Base-by-base conservation (phyloP, 2,329 filamentous ascomycete species). In the Trichoderma sp. region DNA sequence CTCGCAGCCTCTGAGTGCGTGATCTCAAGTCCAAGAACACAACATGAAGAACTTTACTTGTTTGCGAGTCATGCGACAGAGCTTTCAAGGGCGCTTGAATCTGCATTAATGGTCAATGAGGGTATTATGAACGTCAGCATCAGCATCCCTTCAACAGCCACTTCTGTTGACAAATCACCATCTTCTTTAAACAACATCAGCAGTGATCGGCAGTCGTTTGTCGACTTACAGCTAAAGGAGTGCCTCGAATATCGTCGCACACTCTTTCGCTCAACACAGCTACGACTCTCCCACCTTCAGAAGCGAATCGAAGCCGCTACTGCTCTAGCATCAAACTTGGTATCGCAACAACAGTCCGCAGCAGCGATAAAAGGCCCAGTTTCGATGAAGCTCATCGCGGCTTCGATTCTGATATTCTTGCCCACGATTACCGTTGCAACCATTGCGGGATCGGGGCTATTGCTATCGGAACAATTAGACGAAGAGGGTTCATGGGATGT, bases 331-430 rank as follows among this genome's bases (percentile, higher is more conserved):
- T 82, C 81, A 73, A 82, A 82, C 71, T 74, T 82, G 0, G 78
- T 82, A 6, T 78, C 81, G 1, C 80, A 81, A 64, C 80, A 82
- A 70, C 79, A 82, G 72, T 81, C 80, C 1, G 77, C 76, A 74
- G 74, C 78, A 12, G 80, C 80, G 77, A 77, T 77, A 5, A 77
- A 80, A 12, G 81, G 82, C 64, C 79, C 80, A 26, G 79, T 76
- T n/a, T 78, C 78, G 14, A 82, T 82, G 79, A 81, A 79, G 64
- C 77, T 81, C 6, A 81, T 83, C 34, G 79, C 82, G 3, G 76
- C 77, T 43, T 79, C 83, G 24, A 82, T 81, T 6, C 77, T 83
- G 71, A 67, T 83, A 6, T 83, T 83, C 72, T 62, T 83, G 0
- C 82, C 82, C 1, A 81, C 80, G 0, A 81, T 79, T 2, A 78